Conservation (phyloP, 2,329 filamentous ascomycete genomes). For the Cryphonectria parasitica region DNA sequence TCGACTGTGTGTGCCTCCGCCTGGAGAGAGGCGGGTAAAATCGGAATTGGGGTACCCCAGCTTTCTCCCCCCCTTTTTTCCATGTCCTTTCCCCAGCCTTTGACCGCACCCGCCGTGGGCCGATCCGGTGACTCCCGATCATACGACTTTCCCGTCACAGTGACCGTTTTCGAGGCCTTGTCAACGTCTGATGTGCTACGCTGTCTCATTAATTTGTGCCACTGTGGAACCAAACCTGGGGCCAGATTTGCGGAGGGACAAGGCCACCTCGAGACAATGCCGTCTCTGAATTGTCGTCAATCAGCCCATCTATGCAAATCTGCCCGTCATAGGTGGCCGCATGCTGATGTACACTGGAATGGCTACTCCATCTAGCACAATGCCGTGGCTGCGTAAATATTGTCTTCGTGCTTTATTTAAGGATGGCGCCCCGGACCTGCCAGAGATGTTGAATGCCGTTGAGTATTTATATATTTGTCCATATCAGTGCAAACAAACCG, state of each 20-base stretch:
- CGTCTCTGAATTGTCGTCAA: slow-evolving; percentile 21
- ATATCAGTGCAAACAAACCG: neutral
- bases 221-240: slow-evolving; percentile 26
- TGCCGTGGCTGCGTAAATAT: neutral
- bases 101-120: slow-evolving; percentile 18
- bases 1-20: neutral
- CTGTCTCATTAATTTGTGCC: slow-evolving; percentile 10
- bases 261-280: slow-evolving; percentile 8
- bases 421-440: neutral
- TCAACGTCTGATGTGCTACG: slow-evolving; percentile 23
- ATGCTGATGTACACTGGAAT: slow-evolving; percentile 1
- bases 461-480: neutral
- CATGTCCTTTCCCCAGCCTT: neutral
- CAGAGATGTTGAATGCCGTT: neutral
- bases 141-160: slow-evolving; percentile 27
- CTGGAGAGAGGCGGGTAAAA: slow-evolving; percentile 6
- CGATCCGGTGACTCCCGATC: slow-evolving; percentile 30
- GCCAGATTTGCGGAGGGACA: slow-evolving; percentile 16
- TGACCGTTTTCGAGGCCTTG: neutral
- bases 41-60: slow-evolving; percentile 8
- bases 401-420: neutral
- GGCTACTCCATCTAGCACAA: neutral
- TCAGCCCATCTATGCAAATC: slow-evolving; percentile 26
- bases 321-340: slow-evolving; percentile 9
- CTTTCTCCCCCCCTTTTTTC: neutral